Evolutionary conservation across 345 rosid genomes (phyloP).

Genomic region (Eucalyptus cloeziana): DNA sequence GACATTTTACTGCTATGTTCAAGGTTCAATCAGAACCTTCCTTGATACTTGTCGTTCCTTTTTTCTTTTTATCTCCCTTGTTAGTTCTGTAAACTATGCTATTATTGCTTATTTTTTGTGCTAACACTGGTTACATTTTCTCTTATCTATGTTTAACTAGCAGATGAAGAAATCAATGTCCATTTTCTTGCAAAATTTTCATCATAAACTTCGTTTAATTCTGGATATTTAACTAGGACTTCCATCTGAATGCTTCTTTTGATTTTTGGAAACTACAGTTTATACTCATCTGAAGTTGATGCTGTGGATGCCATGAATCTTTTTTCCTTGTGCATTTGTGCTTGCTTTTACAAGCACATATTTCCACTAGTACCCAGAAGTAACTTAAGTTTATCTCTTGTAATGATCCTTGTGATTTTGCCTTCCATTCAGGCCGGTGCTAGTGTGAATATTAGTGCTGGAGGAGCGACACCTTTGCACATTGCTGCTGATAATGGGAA

Average conservation of each 20-base stretch:
- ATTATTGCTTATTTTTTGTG: background rate
- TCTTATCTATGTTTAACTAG: background rate
- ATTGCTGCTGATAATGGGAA: conserved; percentile 78
- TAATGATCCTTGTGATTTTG: background rate
- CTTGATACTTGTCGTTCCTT: background rate
- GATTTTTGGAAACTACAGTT: background rate
- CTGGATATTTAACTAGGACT: background rate
- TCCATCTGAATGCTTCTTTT: background rate
- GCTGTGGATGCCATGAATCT: background rate
- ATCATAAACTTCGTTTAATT: background rate
- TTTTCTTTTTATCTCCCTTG: background rate
- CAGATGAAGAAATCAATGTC: background rate
- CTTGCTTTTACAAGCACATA: background rate
- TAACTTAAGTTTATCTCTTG: background rate
- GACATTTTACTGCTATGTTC: background rate
- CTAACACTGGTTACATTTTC: background rate
- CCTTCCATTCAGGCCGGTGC: conserved; percentile 66
- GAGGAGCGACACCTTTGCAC: conserved; percentile 92
- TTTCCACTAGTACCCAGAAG: background rate
- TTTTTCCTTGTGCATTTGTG: background rate
- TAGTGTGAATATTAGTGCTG: conserved; percentile 59
- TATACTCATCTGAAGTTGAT: background rate
- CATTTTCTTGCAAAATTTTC: background rate
- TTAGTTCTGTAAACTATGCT: background rate
- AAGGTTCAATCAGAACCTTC: background rate